Evolutionary conservation across 2,329 filamentous ascomycete species (phyloP), one percentile per base, ranked within the genome.

Genomic region (Aspergillus pseudotamarii): DNA sequence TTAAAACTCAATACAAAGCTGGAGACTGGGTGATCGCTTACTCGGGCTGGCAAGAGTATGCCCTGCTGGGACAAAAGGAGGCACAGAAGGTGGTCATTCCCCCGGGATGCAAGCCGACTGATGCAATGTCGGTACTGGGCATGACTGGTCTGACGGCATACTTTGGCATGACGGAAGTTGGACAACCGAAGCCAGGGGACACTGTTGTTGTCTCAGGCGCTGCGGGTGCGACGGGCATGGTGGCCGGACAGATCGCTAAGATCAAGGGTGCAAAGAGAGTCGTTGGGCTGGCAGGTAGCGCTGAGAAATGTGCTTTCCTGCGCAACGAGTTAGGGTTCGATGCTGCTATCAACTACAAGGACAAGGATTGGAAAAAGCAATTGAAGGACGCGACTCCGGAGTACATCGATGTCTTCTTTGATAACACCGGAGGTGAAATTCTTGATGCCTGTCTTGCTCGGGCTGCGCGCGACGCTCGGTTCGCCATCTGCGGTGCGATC

Each of bases 171-270:
- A 76, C 86, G 34, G 85, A 90, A 60, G 85, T 94, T 53, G 91
- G 87, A 3, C 80, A 89, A 60, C 86, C 90, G 46, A 87, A 89
- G 75, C 76, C 84, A 0, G 90, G 90, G 5, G 90, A 94, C 67
- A 88, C 90, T 4, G 91, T 94, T 1, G 90, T 94, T 9, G 89
- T 94, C 0, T 91, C 88, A 10, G 91, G 90, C 8, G 91, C 91
- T 1, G 91, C 91, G 0, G 91, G 91, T 2, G 91, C 91, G 0
- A 94, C 91, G 0, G 91, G 91, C 1, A 90, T 86, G 71, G 86
- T 94, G 1, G 91, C 87, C 0, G 91, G 90, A 0, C 91, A 94
- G 78, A 92, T 94, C 68, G 90, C 90, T 21, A 93, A 92, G 81
- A 79, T 92, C 59, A 87, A 88, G 76, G 91, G 89, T 14, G 85